Percentiles rank a stretch among this genome's conserved stretches.
Evolutionary conservation across 768 basidiomycete species (phyloP).

Genomic region (Boletus tylopilopsis): DNA sequence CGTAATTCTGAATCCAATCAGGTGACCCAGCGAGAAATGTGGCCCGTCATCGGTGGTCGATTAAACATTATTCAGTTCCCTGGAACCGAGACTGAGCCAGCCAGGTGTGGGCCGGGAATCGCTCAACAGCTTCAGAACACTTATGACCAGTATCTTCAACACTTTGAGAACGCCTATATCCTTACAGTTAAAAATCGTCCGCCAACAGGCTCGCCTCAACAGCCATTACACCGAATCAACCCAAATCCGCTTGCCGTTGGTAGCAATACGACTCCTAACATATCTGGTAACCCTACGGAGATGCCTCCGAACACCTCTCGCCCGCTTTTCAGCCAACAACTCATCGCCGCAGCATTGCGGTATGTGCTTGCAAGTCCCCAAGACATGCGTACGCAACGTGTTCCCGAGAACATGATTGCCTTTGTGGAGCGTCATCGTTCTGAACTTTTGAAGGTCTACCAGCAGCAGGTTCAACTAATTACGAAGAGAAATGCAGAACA

Average conservation of each 20-base stretch:
- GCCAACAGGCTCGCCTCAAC: constrained; percentile 8
- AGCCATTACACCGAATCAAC: constrained; percentile 13
- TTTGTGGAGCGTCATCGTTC: constrained; percentile 55
- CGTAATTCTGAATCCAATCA: constrained; percentile 25
- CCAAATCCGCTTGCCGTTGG: constrained; percentile 4
- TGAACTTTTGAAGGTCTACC: constrained; percentile 24
- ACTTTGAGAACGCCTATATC: constrained; percentile 57
- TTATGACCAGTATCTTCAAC: constrained; percentile 54
- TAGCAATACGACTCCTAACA: constrained; percentile 7
- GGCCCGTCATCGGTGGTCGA: constrained; percentile 65
- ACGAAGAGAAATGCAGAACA: constrained; percentile 23
- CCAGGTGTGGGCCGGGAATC: constrained; percentile 56
- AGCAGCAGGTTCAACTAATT: constrained; percentile 20
- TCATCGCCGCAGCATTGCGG: constrained; percentile 43
- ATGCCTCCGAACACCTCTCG: constrained; percentile 15
- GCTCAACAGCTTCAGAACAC: constrained; percentile 57
- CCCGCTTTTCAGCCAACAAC: constrained; percentile 20
- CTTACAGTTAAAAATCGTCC: constrained; percentile 32
- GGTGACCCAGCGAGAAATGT: constrained; percentile 54
- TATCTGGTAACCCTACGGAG: constrained; percentile 20
- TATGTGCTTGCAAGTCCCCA: constrained; percentile 43
- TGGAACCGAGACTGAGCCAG: constrained; percentile 55
- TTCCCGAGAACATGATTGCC: constrained; percentile 48
- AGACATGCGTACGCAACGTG: constrained; percentile 51
- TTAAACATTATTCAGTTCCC: constrained; percentile 66